phyloP scores from a whole-genome alignment of 2,329 filamentous ascomycete species.

The Fusarium chuoi region DNA sequence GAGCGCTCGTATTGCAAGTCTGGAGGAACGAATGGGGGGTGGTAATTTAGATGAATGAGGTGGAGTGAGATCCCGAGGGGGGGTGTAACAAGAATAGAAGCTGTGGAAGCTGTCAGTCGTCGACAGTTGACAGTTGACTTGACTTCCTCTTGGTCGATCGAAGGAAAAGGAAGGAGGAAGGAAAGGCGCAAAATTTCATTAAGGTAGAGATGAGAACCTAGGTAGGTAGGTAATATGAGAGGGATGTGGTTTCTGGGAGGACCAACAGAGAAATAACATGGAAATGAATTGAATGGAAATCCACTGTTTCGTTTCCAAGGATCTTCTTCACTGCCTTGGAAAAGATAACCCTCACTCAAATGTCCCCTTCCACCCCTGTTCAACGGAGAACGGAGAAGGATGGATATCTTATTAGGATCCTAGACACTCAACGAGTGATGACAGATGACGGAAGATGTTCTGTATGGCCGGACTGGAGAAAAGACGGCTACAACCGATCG shows the following conservation, averaged over 20 bases:
- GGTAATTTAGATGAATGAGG: constrained; percentile 24
- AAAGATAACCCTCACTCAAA: constrained; percentile 40
- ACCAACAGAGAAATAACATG: not conserved
- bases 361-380: constrained; percentile 30
- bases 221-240: not conserved
- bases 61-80: constrained; percentile 32
- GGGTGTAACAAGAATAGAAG: constrained; percentile 29
- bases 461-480: constrained; percentile 29
- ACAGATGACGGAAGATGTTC: constrained; percentile 36
- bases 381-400: not conserved
- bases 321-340: constrained; percentile 34
- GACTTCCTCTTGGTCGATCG: constrained; percentile 3
- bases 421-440: constrained; percentile 28
- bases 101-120: constrained; percentile 10
- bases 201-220: constrained; percentile 1
- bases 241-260: not conserved
- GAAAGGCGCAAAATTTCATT: not conserved
- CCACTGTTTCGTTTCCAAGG: constrained; percentile 19
- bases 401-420: constrained; percentile 1
- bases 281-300: constrained; percentile 1
- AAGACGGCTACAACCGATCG: constrained; percentile 22
- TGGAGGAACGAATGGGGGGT: constrained; percentile 28
- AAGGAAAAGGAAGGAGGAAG: constrained; percentile 3
- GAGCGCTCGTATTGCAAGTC: constrained; percentile 33
- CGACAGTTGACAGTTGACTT: not conserved